Evolutionary conservation across 2,329 filamentous ascomycete genomes (phyloP).

Genomic region (Arthroderma uncinatum): DNA sequence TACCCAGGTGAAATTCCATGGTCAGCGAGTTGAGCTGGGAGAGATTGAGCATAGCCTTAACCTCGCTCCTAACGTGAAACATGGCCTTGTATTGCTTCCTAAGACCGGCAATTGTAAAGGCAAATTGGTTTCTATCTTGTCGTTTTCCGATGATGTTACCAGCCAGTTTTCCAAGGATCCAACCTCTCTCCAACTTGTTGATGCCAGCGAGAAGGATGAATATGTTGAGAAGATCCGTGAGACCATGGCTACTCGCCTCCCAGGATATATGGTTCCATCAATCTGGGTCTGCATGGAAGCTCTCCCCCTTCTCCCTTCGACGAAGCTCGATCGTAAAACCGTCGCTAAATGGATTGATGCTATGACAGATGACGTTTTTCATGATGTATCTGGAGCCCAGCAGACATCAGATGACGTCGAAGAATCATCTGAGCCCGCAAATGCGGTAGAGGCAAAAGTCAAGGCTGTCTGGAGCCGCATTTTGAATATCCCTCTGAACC

Average conservation of each 20-base stretch:
- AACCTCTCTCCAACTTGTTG: constrained; percentile 20
- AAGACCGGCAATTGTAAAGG: constrained; percentile 27
- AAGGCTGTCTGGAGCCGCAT: constrained; percentile 29
- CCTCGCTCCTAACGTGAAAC: constrained; percentile 23
- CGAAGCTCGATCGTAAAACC: constrained; percentile 37
- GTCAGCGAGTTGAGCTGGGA: constrained; percentile 52
- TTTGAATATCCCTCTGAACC: constrained; percentile 27
- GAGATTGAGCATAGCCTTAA: constrained; percentile 38
- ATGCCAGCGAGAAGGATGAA: constrained; percentile 15
- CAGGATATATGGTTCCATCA: constrained; percentile 39
- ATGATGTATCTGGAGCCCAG: constrained; percentile 5
- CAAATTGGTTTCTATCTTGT: constrained; percentile 25
- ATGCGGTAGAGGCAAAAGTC: constrained; percentile 23
- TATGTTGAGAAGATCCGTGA: constrained; percentile 23
- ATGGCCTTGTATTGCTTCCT: constrained; percentile 28
- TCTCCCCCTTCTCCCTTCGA: constrained; percentile 36
- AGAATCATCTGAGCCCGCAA: constrained; percentile 12
- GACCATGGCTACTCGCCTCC: constrained; percentile 25
- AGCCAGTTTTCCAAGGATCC: constrained; percentile 4
- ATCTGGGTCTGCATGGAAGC: constrained; percentile 37
- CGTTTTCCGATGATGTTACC: constrained; percentile 16
- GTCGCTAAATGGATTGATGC: constrained; percentile 26
- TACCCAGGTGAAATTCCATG: constrained; percentile 56
- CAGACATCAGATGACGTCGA: not conserved
- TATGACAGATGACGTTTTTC: constrained; percentile 22